Evolutionary conservation across 345 rosid genomes (phyloP), one percentile per base, ranked within the genome.

Genomic region (Eucalyptus paniculata): DNA sequence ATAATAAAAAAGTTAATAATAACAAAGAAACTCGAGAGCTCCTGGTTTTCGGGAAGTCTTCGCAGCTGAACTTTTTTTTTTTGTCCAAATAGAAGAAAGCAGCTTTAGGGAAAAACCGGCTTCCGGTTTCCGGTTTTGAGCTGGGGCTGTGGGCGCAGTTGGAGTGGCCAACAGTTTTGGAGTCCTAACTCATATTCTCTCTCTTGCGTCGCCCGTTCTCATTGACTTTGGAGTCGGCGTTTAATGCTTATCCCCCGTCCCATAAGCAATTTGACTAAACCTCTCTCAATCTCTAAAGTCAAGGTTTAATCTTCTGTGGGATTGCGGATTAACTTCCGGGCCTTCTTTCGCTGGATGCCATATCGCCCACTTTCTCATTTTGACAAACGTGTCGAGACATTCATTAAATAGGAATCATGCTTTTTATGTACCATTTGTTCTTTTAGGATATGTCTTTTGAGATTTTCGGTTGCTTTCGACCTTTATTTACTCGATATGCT

Each of bases 31-130:
- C 42, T 72, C 2, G 37, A 91, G 87, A 90, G 90, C 93, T 95
- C 97, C 97, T 89, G 96, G 95, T 95, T 94, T 95, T 92, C 95
- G 92, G 97, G 97, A 95, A 90, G 91, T 49, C 82, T 60, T 49
- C 42, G 47, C n/a, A 49, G 18, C 62, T 7, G 37, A 6, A 17
- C 0, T 24, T 24, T 10, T 7, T 9, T 9, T 2, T 56, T 10
- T 24, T 1, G 4, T 23, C 47, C 51, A 2, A 89, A 87, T 32
- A 40, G 65, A 17, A 80, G 14, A 42, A 15, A 4, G 21, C 23
- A 50, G 81, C 86, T 54, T 62, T 62, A 6, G 60, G 86, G 91
- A 91, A 91, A 91, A 53, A 47, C 83, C 17, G 44, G 7, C 32
- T 26, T 28, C 69, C 69, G 34, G 82, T 72, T 72, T 37, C 45